Evolutionary conservation across 2,329 filamentous ascomycete genomes (phyloP), one percentile per base, ranked within the genome.

Genomic region (Chalara sp.): DNA sequence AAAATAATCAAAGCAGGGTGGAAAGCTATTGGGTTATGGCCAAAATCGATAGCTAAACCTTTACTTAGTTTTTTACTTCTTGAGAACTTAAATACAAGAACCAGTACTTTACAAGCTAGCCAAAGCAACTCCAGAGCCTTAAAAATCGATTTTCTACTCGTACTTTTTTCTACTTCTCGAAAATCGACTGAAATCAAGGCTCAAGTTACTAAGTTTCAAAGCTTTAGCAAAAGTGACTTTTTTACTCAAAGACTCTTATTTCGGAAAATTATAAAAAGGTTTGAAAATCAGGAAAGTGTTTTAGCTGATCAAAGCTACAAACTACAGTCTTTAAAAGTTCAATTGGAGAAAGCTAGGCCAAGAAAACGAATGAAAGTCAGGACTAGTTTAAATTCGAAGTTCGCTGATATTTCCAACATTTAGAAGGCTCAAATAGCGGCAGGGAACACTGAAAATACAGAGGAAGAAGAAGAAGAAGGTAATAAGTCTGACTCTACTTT

Each of bases 261-360:
- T 44, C 30, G 37, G 12, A 49, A 49, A 8, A 44, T 49, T 35
- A 44, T 37, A 44, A 49, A 49, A 32, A 30, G 39, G 21, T 41
- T 48, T 32, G 29, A 48, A 31, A 28, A 48, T 31, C 21, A 41
- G 33, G 46, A 30, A n/a, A 42, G 8, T 43, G 33, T 13, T 42
- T 4, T 48, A 21, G 45, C 32, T 11, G 8, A 47, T 4, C 4
- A 39, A 39, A 47, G 30, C 3, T 29, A 21, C 13, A 11, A 30
- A 39, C 39, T 47, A 11, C 32, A 47, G 45, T 21, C 31, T 2
- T 39, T 47, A 47, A 3, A 47, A 5, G 31, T 40, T 47, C n/a
- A 43, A 32, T 41, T 48, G 32, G 35, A 48, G 33, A 28, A 42
- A 32, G n/a, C 28, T 42, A 31, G 32, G 30, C 47, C 37, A 2